Percentiles rank a stretch among this genome's conserved stretches.
These are phyloP conservation scores for Chlorella sp. DNA, from an alignment of 139 green algal genomes.

Conservation along the genomic window DNA sequence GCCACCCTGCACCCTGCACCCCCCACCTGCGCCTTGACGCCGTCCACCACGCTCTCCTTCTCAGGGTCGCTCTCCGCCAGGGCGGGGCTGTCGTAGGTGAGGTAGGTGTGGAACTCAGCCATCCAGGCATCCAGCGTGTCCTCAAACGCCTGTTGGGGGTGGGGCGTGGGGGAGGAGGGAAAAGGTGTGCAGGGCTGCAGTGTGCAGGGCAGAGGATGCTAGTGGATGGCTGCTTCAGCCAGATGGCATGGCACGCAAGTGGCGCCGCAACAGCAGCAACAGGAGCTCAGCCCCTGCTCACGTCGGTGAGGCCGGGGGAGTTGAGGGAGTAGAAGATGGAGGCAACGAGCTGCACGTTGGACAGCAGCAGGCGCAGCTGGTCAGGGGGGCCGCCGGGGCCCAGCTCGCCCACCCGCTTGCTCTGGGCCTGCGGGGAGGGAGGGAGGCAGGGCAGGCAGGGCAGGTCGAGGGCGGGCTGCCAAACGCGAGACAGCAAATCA, in stretches of 20 bases:
- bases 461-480: too few species aligned
- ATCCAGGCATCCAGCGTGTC: slow-evolving; percentile 92
- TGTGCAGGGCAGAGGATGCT: too few species aligned
- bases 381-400: slow-evolving; percentile 33
- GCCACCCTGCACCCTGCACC: too few species aligned
- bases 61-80: slow-evolving; percentile 76
- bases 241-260: too few species aligned
- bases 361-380: slow-evolving; percentile 63
- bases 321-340: slow-evolving; percentile 97
- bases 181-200: too few species aligned
- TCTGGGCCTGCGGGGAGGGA: neutral
- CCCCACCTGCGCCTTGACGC: slow-evolving; percentile 79
- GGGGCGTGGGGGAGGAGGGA: too few species aligned
- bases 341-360: slow-evolving; percentile 71
- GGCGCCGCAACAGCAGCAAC: neutral
- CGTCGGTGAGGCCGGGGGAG: slow-evolving; percentile 90
- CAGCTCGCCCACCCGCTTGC: slow-evolving; percentile 34
- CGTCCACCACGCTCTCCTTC: slow-evolving; percentile 65
- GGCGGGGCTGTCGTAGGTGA: slow-evolving; percentile 72
- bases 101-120: slow-evolving; percentile 81
- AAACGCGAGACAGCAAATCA: too few species aligned
- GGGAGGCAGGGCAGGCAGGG: neutral
- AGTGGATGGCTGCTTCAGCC: too few species aligned
- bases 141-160: slow-evolving; percentile 95
- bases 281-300: slow-evolving; percentile 27